These are phyloP conservation scores for Stipa capillata DNA, from an alignment of 176 grass and related monocot species.

Conservation along the genomic window DNA sequence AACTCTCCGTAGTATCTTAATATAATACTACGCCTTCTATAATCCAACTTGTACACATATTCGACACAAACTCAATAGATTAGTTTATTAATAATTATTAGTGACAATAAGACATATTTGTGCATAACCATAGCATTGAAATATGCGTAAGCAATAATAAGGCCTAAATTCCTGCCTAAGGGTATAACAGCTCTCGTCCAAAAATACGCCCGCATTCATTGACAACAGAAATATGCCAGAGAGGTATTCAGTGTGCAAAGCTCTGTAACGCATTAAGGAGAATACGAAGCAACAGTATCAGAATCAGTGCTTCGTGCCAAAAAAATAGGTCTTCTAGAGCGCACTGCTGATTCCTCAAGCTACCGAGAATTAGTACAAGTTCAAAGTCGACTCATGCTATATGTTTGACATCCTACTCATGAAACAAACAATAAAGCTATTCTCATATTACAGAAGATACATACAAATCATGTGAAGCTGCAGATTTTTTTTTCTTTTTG, in stretches of 20 bases:
- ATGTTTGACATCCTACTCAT: background rate
- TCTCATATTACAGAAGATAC: background rate
- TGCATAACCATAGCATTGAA: background rate
- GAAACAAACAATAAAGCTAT: background rate
- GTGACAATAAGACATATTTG: background rate
- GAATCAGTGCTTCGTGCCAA: too few relatives aligned
- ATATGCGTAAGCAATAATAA: background rate
- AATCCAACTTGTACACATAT: too few relatives aligned
- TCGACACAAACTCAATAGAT: too few relatives aligned
- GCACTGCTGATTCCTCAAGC: background rate
- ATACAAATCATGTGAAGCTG: background rate
- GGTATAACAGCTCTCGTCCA: background rate
- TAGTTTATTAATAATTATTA: background rate
- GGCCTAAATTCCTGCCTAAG: too few relatives aligned
- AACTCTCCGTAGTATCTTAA: too few relatives aligned
- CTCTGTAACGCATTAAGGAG: background rate
- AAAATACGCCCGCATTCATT: background rate
- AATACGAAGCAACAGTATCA: too few relatives aligned
- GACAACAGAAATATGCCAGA: too few relatives aligned
- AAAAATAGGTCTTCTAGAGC: background rate
- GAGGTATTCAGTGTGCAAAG: background rate
- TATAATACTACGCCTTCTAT: too few relatives aligned
- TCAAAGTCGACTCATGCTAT: background rate
- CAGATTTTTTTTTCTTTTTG: too few relatives aligned
- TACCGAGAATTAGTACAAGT: background rate